Evolutionary conservation across 2,329 filamentous ascomycete genomes (phyloP), one percentile per base, ranked within the genome.

Genomic region (Cladobotryum mycophilum): DNA sequence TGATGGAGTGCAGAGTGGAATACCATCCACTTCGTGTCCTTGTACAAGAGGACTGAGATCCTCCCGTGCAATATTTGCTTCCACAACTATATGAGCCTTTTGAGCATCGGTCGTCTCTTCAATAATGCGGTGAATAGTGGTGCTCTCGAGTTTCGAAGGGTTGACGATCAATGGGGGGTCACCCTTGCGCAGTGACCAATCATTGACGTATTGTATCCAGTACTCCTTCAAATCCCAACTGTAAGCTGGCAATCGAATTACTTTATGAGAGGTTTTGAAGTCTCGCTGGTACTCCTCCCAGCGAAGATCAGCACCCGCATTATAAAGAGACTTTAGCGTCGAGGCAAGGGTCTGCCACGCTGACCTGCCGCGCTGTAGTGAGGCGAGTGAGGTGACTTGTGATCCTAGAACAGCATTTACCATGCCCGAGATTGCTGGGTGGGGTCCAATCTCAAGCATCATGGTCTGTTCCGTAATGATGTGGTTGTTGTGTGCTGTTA

Each of bases 201-300:
- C 84, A 53, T 87, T 85, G 50, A 76, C 67, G 57, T 81, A 82
- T 58, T 76, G 70, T 22, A 81, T 72, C 79, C 79, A 82, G 64
- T 89, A 89, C 56, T 80, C 84, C 73, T 89, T 88, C 59, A 81
- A 72, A 59, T 90, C 84, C 68, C 85, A 91, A 1, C 76, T 76
- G 62, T 90, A 90, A 3, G 79, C 77, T 0, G 87, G 86, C 2
- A 90, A 70, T 2, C 79, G 69, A 6, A 88, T 67, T 12, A 89
- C 48, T 5, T 40, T 36, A 9, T 49, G 41, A 12, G 65, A 67
- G 0, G 56, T 46, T 36, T 55, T 52, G 53, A 74, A 74, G 56
- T 72, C 68, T 50, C 76, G 70, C 57, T 86, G 80, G 64, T 79
- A 86, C 65, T 88, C 85, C 56, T 81, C 79, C 79, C 86, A 91